These are phyloP conservation scores for Monilinia polystroma DNA, from an alignment of 2,329 filamentous ascomycete species.

Conservation along the genomic window DNA sequence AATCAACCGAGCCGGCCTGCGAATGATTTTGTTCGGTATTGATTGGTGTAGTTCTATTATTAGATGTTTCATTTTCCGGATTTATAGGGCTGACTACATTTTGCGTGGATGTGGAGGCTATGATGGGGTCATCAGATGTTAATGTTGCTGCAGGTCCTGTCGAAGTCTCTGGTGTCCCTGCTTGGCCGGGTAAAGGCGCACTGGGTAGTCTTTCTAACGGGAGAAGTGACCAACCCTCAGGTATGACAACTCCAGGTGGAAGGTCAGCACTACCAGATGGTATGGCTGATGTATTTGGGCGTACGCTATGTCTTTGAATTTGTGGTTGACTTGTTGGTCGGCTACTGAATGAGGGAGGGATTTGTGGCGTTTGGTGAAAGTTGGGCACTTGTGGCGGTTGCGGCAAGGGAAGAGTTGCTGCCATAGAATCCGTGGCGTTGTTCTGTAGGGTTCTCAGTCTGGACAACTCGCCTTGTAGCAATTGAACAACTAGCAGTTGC, in stretches of 20 bases:
- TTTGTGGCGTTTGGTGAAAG: conserved; percentile 4
- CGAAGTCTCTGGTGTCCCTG: conserved; percentile 20
- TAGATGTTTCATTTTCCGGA: conserved; percentile 11
- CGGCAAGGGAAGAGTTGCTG: conserved; percentile 36
- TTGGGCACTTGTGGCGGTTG: conserved; percentile 27
- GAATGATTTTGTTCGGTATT: conserved; percentile 30
- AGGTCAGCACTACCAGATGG: conserved; percentile 60
- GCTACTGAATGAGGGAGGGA: conserved; percentile 16
- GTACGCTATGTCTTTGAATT: conserved; percentile 48
- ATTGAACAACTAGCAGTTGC: conserved; percentile 66
- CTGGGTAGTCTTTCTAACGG: conserved; percentile 53
- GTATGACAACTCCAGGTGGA: conserved; percentile 62
- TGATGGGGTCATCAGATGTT: conserved; percentile 29
- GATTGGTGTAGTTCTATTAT: conserved; percentile 28
- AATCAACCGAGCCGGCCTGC: conserved; percentile 34
- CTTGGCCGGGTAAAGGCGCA: conserved; percentile 13
- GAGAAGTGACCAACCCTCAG: conserved; percentile 63
- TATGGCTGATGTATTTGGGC: conserved; percentile 51
- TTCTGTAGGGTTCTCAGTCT: conserved; percentile 53
- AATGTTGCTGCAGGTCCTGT: conserved; percentile 30
- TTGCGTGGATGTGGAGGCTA: conserved; percentile 34
- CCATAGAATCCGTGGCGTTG: conserved; percentile 30
- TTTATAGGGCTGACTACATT: conserved; percentile 32
- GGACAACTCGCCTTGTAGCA: conserved; percentile 65
- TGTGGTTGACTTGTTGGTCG: conserved; percentile 20